Conservation (phyloP, 2,329 filamentous ascomycete genomes). For the Penicillium sp. region DNA sequence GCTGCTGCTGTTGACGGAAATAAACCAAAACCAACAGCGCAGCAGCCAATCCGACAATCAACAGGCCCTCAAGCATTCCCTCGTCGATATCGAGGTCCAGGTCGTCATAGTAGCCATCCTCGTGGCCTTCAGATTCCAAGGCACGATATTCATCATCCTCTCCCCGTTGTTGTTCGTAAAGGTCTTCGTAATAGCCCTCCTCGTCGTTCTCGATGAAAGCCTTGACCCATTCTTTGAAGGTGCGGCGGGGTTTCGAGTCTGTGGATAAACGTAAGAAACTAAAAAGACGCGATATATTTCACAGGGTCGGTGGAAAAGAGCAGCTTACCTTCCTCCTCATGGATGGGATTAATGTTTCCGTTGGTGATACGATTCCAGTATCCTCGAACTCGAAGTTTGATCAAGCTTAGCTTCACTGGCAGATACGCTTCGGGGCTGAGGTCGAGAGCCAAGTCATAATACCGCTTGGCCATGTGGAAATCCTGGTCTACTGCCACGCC, state of each 20-base stretch:
- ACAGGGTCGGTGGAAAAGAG: conserved; percentile 10
- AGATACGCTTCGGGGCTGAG: conserved; percentile 93
- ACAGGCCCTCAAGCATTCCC: conserved; percentile 76
- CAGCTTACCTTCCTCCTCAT: conserved; percentile 75
- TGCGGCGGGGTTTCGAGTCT: conserved; percentile 72
- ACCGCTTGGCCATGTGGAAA: conserved; percentile 94
- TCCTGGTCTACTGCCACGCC: conserved; percentile 90
- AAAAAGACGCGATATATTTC: not conserved
- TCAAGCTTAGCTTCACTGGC: conserved; percentile 81
- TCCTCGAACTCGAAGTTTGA: conserved; percentile 80
- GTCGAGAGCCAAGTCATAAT: conserved; percentile 88
- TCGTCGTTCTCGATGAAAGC: conserved; percentile 76
- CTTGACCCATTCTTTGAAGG: conserved; percentile 79
- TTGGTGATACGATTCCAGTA: conserved; percentile 93
- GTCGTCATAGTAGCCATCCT: conserved; percentile 60
- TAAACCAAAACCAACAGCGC: conserved; percentile 76
- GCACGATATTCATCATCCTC: conserved; percentile 34
- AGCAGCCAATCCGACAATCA: conserved; percentile 76
- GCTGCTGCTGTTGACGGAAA: conserved; percentile 58
- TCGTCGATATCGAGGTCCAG: conserved; percentile 67
- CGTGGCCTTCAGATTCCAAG: conserved; percentile 34
- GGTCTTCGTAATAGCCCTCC: conserved; percentile 64
- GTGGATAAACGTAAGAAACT: conserved; percentile 21
- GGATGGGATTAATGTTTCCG: conserved; percentile 88
- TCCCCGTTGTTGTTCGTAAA: conserved; percentile 42